Conservation (phyloP, 768 basidiomycete genomes). For the Leccinum subgranulosum region DNA sequence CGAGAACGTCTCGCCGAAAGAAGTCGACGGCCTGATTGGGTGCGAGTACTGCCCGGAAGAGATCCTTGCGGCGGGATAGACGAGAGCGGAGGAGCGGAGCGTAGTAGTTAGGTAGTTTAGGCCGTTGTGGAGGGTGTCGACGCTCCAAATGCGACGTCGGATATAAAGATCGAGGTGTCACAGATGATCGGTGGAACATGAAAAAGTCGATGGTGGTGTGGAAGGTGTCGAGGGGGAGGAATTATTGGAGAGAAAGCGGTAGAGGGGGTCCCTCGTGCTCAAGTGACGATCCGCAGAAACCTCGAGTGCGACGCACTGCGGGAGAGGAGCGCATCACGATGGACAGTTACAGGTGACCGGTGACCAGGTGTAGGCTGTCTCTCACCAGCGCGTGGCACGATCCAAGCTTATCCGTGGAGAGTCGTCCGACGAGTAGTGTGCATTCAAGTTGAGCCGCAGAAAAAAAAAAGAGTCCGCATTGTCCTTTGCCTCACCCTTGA, state of each 20-base stretch:
- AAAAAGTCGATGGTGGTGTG: neutral
- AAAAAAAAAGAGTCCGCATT: constrained; percentile 10
- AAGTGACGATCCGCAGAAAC: neutral
- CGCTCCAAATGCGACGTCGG: constrained; percentile 7
- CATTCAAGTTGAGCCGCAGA: too few relatives aligned
- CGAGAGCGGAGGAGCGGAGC: constrained; percentile 25
- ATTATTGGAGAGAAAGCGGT: neutral
- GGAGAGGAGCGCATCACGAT: too few relatives aligned
- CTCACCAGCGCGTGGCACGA: too few relatives aligned
- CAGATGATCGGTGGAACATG: constrained; percentile 1
- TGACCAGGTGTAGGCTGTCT: neutral
- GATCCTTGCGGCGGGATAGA: constrained; percentile 22
- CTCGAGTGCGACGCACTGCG: too few relatives aligned
- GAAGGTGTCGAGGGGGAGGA: neutral
- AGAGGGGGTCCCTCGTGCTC: constrained; percentile 6
- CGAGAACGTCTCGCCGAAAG: constrained; percentile 20
- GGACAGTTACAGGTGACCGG: neutral
- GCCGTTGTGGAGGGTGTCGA: neutral
- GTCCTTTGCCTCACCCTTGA: constrained; percentile 16
- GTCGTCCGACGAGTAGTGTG: too few relatives aligned
- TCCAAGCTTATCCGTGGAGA: too few relatives aligned
- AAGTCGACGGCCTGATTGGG: constrained; percentile 23
- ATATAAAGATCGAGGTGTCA: constrained; percentile 6
- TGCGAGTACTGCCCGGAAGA: constrained; percentile 21
- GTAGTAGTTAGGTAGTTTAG: too few relatives aligned